Evolutionary conservation across 768 basidiomycete genomes (phyloP), one percentile per base, ranked within the genome.

Genomic region (Mycena maculata): DNA sequence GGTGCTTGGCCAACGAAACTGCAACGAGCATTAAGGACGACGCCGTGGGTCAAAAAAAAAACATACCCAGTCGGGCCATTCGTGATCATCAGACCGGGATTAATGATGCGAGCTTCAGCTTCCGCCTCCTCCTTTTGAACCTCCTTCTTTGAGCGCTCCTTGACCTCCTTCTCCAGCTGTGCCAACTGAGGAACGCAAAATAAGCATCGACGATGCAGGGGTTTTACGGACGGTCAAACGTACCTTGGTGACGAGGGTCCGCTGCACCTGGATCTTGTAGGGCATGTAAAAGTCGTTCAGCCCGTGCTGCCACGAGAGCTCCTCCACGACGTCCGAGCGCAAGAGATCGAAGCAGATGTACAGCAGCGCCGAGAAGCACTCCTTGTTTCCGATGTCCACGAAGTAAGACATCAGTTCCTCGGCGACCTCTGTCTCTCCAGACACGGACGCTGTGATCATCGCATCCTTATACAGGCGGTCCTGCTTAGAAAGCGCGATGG

Each of bases 261-360:
- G 88, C 73, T 94, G 91, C 33, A 89, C 87, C 78, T 99, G 97
- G 52, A 98, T 91, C 76, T 89, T 90, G 79, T 94, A 99, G 1
- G 98, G 98, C 94, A 97, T 98, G 76, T 93, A 94, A 82, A 97
- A 99, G 80, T 99, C 98, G 74, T 94, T 95, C 49, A 99, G 85
- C 23, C 92, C 97, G 72, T 98, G 91, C 76, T 94, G 92, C 98
- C 98, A 99, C 68, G 95, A 95, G 38, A 98, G 82, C 78, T 98
- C 97, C 79, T 96, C 93, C 28, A 98, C 95, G 61, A 96, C 80
- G 74, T 99, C 97, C 3, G 95, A 87, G 48, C 94, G 91, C 58
- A 99, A 82, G n/a, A 99, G 85, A 80, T 99, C 97, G 82, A 96
- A 99, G 83, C 96, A 98, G 57, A 92, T 87, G 72, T 90, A 99